These are phyloP conservation scores for Chrysanthemum lavandulifolium DNA, from an alignment of 129 eudicot genomes.

Conservation along the genomic window DNA sequence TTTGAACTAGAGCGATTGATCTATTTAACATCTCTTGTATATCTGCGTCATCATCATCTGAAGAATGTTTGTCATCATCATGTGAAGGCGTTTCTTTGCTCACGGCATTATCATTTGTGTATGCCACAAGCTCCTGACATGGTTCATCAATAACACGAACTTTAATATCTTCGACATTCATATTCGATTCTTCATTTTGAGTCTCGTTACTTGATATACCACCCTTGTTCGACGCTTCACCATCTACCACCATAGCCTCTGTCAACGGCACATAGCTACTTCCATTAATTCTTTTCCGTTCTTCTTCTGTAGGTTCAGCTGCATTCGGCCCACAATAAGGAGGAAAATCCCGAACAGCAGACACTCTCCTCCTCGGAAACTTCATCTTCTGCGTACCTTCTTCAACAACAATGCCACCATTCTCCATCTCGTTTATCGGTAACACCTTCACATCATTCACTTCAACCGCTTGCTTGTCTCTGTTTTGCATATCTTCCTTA, in stretches of 20 bases:
- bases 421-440: background rate
- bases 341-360: conserved; percentile 83
- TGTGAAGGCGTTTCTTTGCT: conserved; percentile 7
- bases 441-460: conserved; percentile 6
- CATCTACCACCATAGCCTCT: no score
- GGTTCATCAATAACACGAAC: conserved; percentile 21
- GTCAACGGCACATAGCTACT: conserved; percentile 9
- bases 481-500: background rate
- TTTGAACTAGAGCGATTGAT: conserved; percentile 22
- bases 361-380: conserved; percentile 53
- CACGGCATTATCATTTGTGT: conserved; percentile 21
- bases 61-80: conserved; percentile 17
- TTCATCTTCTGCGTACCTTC: conserved; percentile 31
- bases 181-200: conserved; percentile 30
- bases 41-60: background rate
- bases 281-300: conserved; percentile 28
- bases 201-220: background rate
- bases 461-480: background rate
- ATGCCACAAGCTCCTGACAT: conserved; percentile 37
- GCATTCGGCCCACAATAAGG: conserved; percentile 65
- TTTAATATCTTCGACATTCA: conserved; percentile 17
- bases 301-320: conserved; percentile 37
- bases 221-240: background rate
- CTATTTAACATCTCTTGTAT: background rate
- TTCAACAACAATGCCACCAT: conserved; percentile 18